Conservation (phyloP, 2,329 filamentous ascomycete genomes). For the Cladobotryum mycophilum region DNA sequence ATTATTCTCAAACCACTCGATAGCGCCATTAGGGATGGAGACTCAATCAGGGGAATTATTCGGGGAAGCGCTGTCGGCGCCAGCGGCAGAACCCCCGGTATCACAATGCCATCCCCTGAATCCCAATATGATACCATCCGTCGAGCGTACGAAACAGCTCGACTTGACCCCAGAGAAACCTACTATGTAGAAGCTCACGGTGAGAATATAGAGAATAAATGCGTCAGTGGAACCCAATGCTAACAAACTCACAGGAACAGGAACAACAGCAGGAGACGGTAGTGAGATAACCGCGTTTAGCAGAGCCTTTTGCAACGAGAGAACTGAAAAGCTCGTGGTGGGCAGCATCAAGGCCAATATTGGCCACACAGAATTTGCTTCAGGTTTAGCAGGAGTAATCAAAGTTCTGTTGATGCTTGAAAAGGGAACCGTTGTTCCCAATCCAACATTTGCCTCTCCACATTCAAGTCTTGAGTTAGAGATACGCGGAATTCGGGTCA, state of each 20-base stretch:
- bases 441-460: slow-evolving; percentile 3
- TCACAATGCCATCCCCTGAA: slow-evolving; percentile 10
- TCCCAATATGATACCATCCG: slow-evolving; percentile 5
- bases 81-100: slow-evolving; percentile 12
- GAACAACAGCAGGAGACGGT: slow-evolving; percentile 11
- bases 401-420: slow-evolving; percentile 11
- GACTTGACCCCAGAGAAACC: slow-evolving; percentile 10
- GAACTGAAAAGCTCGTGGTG: slow-evolving; percentile 4
- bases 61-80: slow-evolving; percentile 8
- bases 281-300: slow-evolving; percentile 8
- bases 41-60: slow-evolving; percentile 14
- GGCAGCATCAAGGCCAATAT: slow-evolving; percentile 11
- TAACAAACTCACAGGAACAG: slow-evolving; percentile 1
- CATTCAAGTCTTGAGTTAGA: slow-evolving; percentile 5
- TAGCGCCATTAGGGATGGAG: slow-evolving; percentile 31
- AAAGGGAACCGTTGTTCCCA: slow-evolving; percentile 7
- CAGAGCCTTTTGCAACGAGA: slow-evolving; percentile 4
- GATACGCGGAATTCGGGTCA: not conserved
- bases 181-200: slow-evolving; percentile 10
- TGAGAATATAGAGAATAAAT: not conserved
- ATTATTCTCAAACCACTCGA: slow-evolving; percentile 41
- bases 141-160: slow-evolving; percentile 6
- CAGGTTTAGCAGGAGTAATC: slow-evolving; percentile 8
- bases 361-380: slow-evolving; percentile 10
- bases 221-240: not conserved